phyloP scores from a whole-genome alignment of 495 filamentous ascomycete genomes.

The Xanthoparmelia taractica region DNA sequence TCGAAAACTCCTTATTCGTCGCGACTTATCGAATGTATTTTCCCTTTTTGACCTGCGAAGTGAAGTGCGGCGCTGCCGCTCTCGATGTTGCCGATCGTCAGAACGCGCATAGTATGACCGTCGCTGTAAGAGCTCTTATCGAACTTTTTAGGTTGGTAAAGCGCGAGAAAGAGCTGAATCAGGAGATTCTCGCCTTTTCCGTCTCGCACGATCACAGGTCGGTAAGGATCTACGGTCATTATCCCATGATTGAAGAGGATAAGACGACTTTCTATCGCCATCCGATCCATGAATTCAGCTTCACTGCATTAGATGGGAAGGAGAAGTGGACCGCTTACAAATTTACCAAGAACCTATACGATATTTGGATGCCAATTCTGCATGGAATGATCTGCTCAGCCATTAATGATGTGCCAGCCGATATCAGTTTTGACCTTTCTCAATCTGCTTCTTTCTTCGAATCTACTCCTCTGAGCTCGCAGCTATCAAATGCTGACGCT shows the following conservation, averaged over 20 bases:
- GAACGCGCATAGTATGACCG: slow-evolving; percentile 34
- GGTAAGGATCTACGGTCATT: slow-evolving; percentile 30
- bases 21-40: slow-evolving; percentile 38
- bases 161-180: slow-evolving; percentile 36
- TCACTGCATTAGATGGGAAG: slow-evolving; percentile 29
- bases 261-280: slow-evolving; percentile 26
- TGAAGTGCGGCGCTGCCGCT: slow-evolving; percentile 32
- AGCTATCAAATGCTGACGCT: slow-evolving; percentile 7
- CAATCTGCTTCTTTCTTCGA: not conserved
- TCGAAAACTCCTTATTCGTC: slow-evolving; percentile 32
- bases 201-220: slow-evolving; percentile 38
- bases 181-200: slow-evolving; percentile 41
- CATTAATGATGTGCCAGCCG: slow-evolving; percentile 32
- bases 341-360: slow-evolving; percentile 38
- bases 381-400: slow-evolving; percentile 30
- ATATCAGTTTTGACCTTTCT: slow-evolving; percentile 4
- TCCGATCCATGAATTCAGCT: slow-evolving; percentile 29
- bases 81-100: slow-evolving; percentile 35
- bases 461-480: not conserved
- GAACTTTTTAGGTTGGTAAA: slow-evolving; percentile 28
- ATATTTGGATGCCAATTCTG: slow-evolving; percentile 33
- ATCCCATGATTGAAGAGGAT: slow-evolving; percentile 24
- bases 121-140: slow-evolving; percentile 29
- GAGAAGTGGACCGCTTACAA: slow-evolving; percentile 36
- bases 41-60: slow-evolving; percentile 36